These are phyloP conservation scores for Phytomonas sp. DNA, from an alignment of 208 protist genomes.

Conservation along the genomic window DNA sequence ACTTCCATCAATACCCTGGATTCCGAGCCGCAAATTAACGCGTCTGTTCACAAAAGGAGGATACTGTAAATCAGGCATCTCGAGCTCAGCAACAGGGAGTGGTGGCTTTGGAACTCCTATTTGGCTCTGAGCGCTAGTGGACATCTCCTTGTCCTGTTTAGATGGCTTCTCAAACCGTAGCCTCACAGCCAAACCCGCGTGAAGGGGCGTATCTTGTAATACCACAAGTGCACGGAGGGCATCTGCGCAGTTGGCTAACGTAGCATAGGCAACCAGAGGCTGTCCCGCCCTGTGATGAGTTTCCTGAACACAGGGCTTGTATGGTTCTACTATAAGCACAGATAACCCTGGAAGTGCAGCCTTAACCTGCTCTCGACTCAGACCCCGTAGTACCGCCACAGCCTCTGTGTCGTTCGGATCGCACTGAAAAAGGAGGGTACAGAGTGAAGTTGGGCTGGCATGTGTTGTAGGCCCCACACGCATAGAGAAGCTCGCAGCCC, in stretches of 20 bases:
- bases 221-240: neutral
- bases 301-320: neutral
- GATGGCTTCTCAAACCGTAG: neutral
- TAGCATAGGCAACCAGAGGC: neutral
- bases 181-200: neutral
- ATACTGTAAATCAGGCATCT: neutral
- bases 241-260: neutral
- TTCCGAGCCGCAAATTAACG: neutral
- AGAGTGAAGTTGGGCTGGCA: neutral
- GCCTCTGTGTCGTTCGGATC: neutral
- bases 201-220: neutral
- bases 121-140: neutral
- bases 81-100: neutral
- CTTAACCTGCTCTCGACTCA: neutral
- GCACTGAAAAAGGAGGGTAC: neutral
- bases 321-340: neutral
- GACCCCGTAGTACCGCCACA: neutral
- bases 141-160: neutral
- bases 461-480: neutral
- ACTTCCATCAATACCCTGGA: neutral
- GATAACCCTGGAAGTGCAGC: neutral
- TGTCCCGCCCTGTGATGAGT: neutral
- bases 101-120: neutral
- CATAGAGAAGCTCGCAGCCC: neutral
- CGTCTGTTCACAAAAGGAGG: neutral